Conservation (phyloP, 1,139 yeast genomes). For the Pichiaceae sp. region DNA sequence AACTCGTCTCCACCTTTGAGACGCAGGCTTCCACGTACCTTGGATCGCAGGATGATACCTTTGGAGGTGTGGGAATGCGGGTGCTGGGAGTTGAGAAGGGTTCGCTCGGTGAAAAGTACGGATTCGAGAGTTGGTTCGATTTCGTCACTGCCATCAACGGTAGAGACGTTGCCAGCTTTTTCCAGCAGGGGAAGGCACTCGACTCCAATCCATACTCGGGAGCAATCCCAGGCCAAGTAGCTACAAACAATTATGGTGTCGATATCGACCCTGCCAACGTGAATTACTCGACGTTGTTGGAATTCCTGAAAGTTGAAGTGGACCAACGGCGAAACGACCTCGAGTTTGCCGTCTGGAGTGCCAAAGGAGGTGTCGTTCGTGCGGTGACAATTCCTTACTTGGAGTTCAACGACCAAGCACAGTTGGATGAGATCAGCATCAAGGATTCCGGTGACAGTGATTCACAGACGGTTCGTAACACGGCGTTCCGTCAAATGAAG, state of each 20-base stretch:
- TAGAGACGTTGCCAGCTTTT: constrained; percentile 37
- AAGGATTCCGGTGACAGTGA: constrained; percentile 17
- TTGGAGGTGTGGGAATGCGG: constrained; percentile 42
- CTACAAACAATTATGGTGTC: not conserved
- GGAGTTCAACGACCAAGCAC: constrained; percentile 16
- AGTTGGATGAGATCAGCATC: constrained; percentile 24
- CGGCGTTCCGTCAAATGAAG: constrained; percentile 41
- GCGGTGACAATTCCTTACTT: constrained; percentile 38
- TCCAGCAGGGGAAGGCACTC: constrained; percentile 5
- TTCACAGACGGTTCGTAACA: constrained; percentile 13
- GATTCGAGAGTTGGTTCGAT: constrained; percentile 81
- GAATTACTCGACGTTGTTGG: constrained; percentile 14
- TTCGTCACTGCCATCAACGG: constrained; percentile 73
- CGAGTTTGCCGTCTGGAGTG: constrained; percentile 73
- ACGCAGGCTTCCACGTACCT: constrained; percentile 19
- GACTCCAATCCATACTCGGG: constrained; percentile 18
- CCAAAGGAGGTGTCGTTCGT: constrained; percentile 74
- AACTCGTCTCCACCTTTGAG: constrained; percentile 71
- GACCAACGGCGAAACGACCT: constrained; percentile 27
- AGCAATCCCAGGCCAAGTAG: not conserved
- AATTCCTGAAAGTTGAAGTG: constrained; percentile 30
- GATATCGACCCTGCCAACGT: constrained; percentile 6
- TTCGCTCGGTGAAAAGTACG: constrained; percentile 36
- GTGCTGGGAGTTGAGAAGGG: constrained; percentile 39
- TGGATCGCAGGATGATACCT: not conserved